phyloP scores from a whole-genome alignment of 805 yeast species.

The Danielia reshetovae region DNA sequence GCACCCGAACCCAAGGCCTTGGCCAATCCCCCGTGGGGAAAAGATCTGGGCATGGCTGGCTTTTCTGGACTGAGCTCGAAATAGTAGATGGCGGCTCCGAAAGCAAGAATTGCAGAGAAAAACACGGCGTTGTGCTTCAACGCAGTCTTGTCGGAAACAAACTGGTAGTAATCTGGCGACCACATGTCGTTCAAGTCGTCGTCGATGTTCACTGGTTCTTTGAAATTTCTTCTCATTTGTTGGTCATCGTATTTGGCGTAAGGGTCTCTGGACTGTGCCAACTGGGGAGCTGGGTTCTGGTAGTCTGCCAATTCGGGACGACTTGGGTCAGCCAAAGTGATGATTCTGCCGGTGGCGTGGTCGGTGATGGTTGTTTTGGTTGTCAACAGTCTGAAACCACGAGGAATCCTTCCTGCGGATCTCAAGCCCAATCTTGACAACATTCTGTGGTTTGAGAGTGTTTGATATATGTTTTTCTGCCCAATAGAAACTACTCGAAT shows the following conservation, averaged over 20 bases:
- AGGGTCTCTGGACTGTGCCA: constrained; percentile 67
- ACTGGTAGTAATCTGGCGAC: constrained; percentile 75
- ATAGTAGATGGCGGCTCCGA: constrained; percentile 41
- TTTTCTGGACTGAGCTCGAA: constrained; percentile 56
- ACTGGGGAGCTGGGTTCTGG: constrained; percentile 54
- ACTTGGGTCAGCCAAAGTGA: constrained; percentile 38
- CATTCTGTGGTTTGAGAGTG: constrained; percentile 14
- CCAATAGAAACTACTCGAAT: constrained; percentile 13
- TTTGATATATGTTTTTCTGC: constrained; percentile 7
- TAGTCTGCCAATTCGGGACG: constrained; percentile 52
- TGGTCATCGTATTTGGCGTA: constrained; percentile 72
- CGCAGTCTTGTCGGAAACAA: constrained; percentile 59
- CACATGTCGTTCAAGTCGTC: constrained; percentile 77
- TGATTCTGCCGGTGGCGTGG: constrained; percentile 36
- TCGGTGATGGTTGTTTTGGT: constrained; percentile 37
- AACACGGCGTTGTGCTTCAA: constrained; percentile 53
- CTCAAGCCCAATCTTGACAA: constrained; percentile 26
- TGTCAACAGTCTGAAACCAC: constrained; percentile 20
- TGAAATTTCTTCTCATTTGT: constrained; percentile 74
- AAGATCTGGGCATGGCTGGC: constrained; percentile 73
- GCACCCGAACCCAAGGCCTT: constrained; percentile 63
- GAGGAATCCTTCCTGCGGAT: constrained; percentile 5
- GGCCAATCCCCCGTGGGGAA: constrained; percentile 73
- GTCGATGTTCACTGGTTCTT: constrained; percentile 67
- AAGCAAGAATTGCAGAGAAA: constrained; percentile 35